Conservation (phyloP, 768 basidiomycete species). For the Mycena metata region DNA sequence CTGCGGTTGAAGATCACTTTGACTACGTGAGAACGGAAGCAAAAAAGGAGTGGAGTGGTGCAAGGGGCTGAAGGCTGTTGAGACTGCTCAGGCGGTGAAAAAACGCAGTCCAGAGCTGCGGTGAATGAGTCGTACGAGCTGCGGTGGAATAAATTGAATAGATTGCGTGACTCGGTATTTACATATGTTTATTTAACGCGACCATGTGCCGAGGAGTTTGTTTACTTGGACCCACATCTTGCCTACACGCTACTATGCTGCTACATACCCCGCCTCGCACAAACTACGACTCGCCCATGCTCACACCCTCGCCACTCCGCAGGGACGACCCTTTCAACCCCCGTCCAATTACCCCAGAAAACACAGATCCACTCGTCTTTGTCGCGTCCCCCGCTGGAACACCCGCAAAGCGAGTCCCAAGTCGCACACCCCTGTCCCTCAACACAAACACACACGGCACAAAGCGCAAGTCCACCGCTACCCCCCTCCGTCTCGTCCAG, state of each 20-base stretch:
- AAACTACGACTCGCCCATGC: constrained; percentile 67
- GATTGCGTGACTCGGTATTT: too few relatives aligned
- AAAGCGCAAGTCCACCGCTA: constrained; percentile 72
- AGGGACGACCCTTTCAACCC: constrained; percentile 49
- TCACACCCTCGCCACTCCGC: constrained; percentile 74
- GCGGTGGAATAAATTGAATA: too few relatives aligned
- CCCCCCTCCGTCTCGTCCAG: constrained; percentile 67
- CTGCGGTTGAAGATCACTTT: too few relatives aligned
- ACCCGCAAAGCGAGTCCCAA: constrained; percentile 65
- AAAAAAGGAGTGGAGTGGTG: too few relatives aligned
- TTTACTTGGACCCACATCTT: constrained; percentile 22
- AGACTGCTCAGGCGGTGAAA: too few relatives aligned
- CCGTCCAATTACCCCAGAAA: constrained; percentile 61
- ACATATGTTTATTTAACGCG: not conserved
- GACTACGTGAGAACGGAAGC: too few relatives aligned
- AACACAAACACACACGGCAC: constrained; percentile 58
- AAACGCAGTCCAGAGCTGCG: too few relatives aligned
- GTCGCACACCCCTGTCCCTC: constrained; percentile 59
- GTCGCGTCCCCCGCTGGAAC: constrained; percentile 67
- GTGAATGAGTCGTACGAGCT: too few relatives aligned
- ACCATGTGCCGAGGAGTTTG: constrained; percentile 19
- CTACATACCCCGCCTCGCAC: constrained; percentile 45
- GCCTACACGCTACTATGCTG: constrained; percentile 35
- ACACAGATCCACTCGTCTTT: constrained; percentile 72
- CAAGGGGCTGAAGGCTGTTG: too few relatives aligned